A percentile compares a stretch with the other conserved stretches of the same genome.
Conservation (phyloP, 2,329 filamentous ascomycete genomes). For the Aquanectria penicillioides region DNA sequence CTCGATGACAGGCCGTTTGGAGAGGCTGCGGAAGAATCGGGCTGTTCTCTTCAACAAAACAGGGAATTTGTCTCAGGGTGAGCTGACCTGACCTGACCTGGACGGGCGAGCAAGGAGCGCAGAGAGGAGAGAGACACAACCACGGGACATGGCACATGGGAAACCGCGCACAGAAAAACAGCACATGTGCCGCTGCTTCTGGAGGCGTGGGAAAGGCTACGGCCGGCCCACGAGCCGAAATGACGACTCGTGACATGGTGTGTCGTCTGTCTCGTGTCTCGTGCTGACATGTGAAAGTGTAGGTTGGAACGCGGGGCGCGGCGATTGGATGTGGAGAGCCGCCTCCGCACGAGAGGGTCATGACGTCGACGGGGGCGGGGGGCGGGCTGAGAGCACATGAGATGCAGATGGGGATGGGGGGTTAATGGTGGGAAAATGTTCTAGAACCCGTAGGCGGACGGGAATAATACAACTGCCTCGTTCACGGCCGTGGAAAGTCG, state of each 20-base stretch:
- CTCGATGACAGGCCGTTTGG: no score
- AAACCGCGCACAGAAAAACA: neutral
- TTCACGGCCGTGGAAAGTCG: no score
- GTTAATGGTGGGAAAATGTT: neutral
- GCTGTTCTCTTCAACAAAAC: no score
- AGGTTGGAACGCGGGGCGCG: slow-evolving; percentile 14
- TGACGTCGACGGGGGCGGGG: slow-evolving; percentile 16
- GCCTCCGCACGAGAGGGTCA: slow-evolving; percentile 4
- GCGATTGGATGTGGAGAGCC: no score
- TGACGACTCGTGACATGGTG: slow-evolving; percentile 35
- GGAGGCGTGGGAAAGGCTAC: slow-evolving; percentile 22
- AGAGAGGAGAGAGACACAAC: neutral
- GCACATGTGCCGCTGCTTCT: slow-evolving; percentile 2
- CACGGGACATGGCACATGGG: neutral
- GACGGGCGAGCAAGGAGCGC: neutral
- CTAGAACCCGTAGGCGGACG: no score
- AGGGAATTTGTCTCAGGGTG: no score
- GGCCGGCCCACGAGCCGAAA: slow-evolving; percentile 36
- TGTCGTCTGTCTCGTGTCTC: slow-evolving; percentile 1
- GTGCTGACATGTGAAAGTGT: slow-evolving; percentile 42
- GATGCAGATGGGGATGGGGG: neutral
- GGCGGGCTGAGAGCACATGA: neutral
- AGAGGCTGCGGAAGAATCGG: no score
- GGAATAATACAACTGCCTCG: no score
- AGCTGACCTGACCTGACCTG: no score